Base-by-base conservation (phyloP, 1,284 basidiomycete genomes). In the Naganishia albida region DNA sequence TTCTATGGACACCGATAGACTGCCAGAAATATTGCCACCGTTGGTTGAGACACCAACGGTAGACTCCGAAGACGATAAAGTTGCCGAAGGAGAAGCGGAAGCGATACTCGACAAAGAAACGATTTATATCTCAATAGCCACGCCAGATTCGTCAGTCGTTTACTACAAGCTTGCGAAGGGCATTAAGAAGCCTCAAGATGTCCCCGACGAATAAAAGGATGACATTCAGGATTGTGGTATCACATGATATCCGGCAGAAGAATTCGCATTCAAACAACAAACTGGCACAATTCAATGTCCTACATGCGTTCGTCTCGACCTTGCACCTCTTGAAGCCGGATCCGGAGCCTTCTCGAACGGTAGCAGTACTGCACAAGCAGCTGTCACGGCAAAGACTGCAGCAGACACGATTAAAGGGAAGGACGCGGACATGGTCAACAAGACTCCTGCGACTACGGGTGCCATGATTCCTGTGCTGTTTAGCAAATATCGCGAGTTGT, bases 401-500 rank as follows among this genome's bases (percentile, higher is more conserved):
- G 89, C 85, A 70, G 89, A 88, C 23, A 85, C 83, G 71, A 91
- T 89, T 42, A 96, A 87, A 0, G 93, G 93, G 63, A 93, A 81
- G 0, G 88, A 85, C 3, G 84, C 81, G 66, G 87, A 82, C 54
- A 93, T 81, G 73, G 85, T 83, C 23, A 96, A 83, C 7, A 96
- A 82, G n/a, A 83, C 75, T 0, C 93, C 93, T 0, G 93, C 93
- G 4, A 90, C 76, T 42, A 96, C 84, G 0, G 93, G 93, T 0
- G 92, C 91, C 40, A 91, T 85, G 84, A 97, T 93, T 1, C 93
- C 93, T 2, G 92, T 88, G 75, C 91, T 93, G 74, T 30, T 62
- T 18, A 38, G 34, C 46, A 48, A 25, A 67, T 62, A 62, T 62
- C 48, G n/a, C 7, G 6, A 52, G 23, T 39, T 40, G 39, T 38